These are phyloP conservation scores for Rosa chinensis DNA, from an alignment of 306 rosid species.

Conservation along the genomic window DNA sequence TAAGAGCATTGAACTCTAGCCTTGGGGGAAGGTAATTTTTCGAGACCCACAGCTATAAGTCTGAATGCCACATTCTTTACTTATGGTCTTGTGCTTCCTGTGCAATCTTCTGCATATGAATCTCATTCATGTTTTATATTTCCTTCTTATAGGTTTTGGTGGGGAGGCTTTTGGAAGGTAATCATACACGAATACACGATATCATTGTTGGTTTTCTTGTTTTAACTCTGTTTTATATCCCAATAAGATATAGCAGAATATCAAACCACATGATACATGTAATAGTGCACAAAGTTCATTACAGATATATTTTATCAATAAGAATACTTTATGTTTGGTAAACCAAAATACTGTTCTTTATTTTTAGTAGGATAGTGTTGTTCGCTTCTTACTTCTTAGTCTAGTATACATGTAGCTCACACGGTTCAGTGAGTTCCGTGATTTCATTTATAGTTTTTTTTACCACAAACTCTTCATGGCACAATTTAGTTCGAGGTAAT, in stretches of 20 bases:
- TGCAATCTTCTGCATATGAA: conserved; percentile 18
- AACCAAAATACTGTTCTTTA: background rate
- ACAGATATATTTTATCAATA: background rate
- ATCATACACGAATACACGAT: background rate
- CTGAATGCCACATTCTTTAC: conserved; percentile 7
- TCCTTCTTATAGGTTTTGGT: conserved; percentile 79
- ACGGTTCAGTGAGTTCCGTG: conserved; percentile 5
- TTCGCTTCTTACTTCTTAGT: background rate
- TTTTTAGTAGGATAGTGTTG: background rate
- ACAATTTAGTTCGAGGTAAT: background rate
- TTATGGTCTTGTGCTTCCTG: background rate
- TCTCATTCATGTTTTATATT: conserved; percentile 25
- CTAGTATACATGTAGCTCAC: background rate
- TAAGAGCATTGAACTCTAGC: conserved; percentile 79
- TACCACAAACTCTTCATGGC: background rate
- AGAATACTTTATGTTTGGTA: background rate
- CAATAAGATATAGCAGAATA: background rate
- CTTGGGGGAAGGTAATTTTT: conserved; percentile 77
- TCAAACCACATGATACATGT: background rate
- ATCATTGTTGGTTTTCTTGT: background rate
- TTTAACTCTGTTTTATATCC: background rate
- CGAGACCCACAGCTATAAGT: conserved; percentile 19
- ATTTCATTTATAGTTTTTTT: background rate
- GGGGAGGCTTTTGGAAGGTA: conserved; percentile 97
- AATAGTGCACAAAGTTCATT: background rate